These are phyloP conservation scores for Lactarius akahatsu DNA, from an alignment of 768 basidiomycete species.

Conservation along the genomic window DNA sequence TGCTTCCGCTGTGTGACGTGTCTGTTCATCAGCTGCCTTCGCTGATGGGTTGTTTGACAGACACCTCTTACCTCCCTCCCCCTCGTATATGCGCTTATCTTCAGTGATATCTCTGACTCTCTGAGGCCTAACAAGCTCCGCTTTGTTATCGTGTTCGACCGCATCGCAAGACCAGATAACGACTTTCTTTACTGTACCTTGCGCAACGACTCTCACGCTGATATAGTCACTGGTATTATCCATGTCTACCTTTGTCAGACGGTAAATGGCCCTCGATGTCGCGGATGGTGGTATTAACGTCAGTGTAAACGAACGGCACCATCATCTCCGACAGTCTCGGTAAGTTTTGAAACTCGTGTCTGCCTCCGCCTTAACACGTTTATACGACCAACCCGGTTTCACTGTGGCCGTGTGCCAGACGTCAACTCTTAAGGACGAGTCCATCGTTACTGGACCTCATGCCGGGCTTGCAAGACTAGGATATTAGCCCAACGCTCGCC, in stretches of 20 bases:
- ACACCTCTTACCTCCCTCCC: too few species aligned
- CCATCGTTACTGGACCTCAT: conserved; percentile 42
- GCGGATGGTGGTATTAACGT: conserved; percentile 90
- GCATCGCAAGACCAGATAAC: conserved; percentile 44
- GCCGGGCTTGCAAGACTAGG: conserved; percentile 41
- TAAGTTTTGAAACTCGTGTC: background rate
- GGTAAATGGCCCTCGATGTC: conserved; percentile 83
- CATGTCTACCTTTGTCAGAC: conserved; percentile 87
- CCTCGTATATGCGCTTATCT: conserved; percentile 26
- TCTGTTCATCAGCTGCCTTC: too few species aligned
- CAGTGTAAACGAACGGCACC: conserved; percentile 55
- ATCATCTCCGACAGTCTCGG: too few species aligned
- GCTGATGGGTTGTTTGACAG: too few species aligned
- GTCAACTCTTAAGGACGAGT: conserved; percentile 28
- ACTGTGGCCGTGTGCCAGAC: too few species aligned
- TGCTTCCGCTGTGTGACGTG: too few species aligned
- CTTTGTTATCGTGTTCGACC: conserved; percentile 11
- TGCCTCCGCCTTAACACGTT: conserved; percentile 1
- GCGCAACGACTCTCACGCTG: conserved; percentile 84
- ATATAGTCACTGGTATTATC: conserved; percentile 78
- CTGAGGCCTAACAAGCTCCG: conserved; percentile 25
- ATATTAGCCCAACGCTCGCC: conserved; percentile 35
- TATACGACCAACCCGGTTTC: conserved; percentile 59
- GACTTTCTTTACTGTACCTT: conserved; percentile 59
- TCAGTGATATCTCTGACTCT: conserved; percentile 22